phyloP scores from a whole-genome alignment of 345 rosid genomes.

The Streptanthus diversifolius region DNA sequence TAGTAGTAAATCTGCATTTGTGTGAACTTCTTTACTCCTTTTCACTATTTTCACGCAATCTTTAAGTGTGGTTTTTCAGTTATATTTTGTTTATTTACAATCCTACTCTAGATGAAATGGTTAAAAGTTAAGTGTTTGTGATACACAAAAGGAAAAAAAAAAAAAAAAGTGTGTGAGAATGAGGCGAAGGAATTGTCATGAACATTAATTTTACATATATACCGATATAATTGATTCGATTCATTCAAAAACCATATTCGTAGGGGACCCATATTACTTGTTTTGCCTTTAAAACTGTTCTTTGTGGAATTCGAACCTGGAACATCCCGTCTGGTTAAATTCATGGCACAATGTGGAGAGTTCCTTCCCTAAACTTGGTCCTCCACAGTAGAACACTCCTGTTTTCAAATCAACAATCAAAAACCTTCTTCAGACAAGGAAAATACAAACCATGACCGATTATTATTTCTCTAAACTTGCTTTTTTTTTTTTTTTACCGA shows the following conservation, averaged over 20 bases:
- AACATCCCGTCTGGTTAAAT: conserved; percentile 30
- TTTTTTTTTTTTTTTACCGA: conserved; percentile 4
- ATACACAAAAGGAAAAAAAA: too few species aligned
- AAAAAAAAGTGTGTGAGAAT: background rate
- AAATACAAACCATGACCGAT: background rate
- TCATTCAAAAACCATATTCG: background rate
- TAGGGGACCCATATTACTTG: background rate
- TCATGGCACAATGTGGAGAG: conserved; percentile 27
- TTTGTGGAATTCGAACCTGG: conserved; percentile 34
- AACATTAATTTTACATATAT: background rate
- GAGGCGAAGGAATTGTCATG: background rate
- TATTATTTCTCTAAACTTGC: background rate
- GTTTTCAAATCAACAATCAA: background rate
- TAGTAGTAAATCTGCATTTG: too few species aligned
- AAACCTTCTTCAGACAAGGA: background rate
- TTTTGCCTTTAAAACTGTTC: conserved; percentile 25
- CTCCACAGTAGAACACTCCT: conserved; percentile 40
- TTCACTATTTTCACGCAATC: too few species aligned
- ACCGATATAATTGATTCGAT: background rate
- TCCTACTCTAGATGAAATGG: too few species aligned
- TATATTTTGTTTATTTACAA: too few species aligned
- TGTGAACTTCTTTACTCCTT: too few species aligned
- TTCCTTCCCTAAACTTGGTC: conserved; percentile 30
- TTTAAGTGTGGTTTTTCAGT: too few species aligned
- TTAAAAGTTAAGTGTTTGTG: too few species aligned